These are phyloP conservation scores for Zea luxurians DNA, from an alignment of 176 grass and related monocot genomes.

Conservation along the genomic window DNA sequence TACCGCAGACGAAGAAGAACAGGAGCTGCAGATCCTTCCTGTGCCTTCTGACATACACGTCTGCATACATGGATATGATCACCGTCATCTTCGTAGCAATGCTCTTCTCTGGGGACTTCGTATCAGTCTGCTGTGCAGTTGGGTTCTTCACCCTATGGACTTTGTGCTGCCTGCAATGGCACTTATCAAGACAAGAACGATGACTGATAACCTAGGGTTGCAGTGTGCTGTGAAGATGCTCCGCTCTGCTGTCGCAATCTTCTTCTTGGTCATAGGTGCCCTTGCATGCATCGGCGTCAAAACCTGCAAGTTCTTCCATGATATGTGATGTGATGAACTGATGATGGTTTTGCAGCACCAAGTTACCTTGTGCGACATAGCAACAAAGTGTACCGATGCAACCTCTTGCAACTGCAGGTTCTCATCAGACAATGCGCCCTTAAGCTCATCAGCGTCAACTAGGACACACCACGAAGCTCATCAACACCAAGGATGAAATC, in stretches of 20 bases:
- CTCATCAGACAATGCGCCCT: conserved; percentile 51
- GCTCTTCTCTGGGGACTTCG: conserved; percentile 90
- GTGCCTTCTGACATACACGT: conserved; percentile 54
- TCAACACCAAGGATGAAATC: no score
- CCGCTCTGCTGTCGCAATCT: conserved; percentile 23
- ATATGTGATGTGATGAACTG: conserved; percentile 58
- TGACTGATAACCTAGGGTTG: conserved; percentile 35
- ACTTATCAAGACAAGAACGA: conserved; percentile 48
- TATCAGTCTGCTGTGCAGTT: conserved; percentile 72
- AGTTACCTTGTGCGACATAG: neutral
- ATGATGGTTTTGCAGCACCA: neutral
- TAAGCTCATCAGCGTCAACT: conserved; percentile 48
- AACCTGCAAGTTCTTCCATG: conserved; percentile 73
- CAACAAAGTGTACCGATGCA: neutral
- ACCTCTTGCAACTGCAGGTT: conserved; percentile 46
- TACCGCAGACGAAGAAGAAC: conserved; percentile 62
- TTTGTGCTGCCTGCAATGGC: conserved; percentile 70
- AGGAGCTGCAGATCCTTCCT: conserved; percentile 25
- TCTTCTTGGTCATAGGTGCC: conserved; percentile 55
- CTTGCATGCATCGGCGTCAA: conserved; percentile 63
- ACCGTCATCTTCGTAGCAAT: conserved; percentile 60
- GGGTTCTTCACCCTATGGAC: conserved; percentile 73
- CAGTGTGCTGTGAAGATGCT: conserved; percentile 34
- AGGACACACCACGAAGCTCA: no score
- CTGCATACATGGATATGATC: conserved; percentile 48